phyloP scores from a whole-genome alignment of 2,329 filamentous ascomycete genomes.

The Pleurostoma richardsiae region DNA sequence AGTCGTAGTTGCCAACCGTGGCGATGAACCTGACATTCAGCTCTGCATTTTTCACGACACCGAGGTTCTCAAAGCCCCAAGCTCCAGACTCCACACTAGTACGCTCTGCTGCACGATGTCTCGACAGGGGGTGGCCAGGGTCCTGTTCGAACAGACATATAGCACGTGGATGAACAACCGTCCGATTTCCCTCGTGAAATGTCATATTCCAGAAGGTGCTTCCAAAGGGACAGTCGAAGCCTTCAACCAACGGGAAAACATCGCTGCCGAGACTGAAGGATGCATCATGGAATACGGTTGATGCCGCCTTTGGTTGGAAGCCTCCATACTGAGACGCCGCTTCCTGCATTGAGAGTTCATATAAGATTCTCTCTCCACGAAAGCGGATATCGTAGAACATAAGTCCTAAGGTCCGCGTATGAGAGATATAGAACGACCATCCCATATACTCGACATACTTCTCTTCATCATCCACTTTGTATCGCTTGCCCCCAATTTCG shows the following conservation, averaged over 20 bases:
- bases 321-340: conserved; percentile 46
- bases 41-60: conserved; percentile 22
- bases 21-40: conserved; percentile 29
- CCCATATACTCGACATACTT: conserved; percentile 47
- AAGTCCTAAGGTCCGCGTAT: conserved; percentile 34
- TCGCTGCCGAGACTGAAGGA: conserved; percentile 25
- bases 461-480: conserved; percentile 31
- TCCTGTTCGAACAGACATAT: conserved; percentile 33
- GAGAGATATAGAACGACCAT: conserved; percentile 45
- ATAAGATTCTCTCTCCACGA: conserved; percentile 42
- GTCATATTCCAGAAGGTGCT: conserved; percentile 26
- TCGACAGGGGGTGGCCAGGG: conserved; percentile 25
- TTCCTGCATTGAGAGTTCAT: conserved; percentile 47
- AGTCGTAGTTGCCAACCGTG: conserved; percentile 36
- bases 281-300: conserved; percentile 34
- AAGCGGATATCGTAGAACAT: conserved; percentile 44
- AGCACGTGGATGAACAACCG: conserved; percentile 18
- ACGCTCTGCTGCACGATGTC: conserved; percentile 19
- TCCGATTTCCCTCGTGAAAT: conserved; percentile 21
- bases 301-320: conserved; percentile 33
- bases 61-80: conserved; percentile 22
- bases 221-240: conserved; percentile 33
- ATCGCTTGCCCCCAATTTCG: conserved; percentile 27
- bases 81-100: conserved; percentile 6
- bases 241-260: conserved; percentile 28